Percentiles rank a stretch among this genome's conserved stretches.
phyloP scores from a whole-genome alignment of 192 early-diverging fungal species.

The Podochytrium sp. region DNA sequence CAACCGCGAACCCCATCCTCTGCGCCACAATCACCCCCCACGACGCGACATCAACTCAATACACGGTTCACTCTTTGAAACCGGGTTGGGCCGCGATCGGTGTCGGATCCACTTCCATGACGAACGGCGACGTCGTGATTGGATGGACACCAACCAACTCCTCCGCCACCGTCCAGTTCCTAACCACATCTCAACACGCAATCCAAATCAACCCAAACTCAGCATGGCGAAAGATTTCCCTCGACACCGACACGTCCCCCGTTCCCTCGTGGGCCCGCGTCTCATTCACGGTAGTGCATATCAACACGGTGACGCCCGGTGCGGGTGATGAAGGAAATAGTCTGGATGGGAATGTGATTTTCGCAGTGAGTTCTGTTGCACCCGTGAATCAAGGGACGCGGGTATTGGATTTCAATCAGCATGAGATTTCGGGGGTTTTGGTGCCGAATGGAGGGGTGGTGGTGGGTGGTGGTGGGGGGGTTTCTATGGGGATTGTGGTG shows the following conservation, averaged over 20 bases:
- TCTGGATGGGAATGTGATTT: not conserved
- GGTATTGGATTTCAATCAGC: conserved; percentile 3
- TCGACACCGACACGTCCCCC: not conserved
- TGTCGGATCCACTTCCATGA: conserved; percentile 11
- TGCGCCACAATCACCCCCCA: not conserved
- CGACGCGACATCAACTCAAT: not conserved
- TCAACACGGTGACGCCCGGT: not conserved
- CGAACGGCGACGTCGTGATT: conserved; percentile 9
- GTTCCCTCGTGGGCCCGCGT: conserved; percentile 20
- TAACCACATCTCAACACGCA: conserved; percentile 7
- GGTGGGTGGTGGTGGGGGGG: not conserved
- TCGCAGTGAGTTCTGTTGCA: conserved; percentile 1
- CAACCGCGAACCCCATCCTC: not conserved
- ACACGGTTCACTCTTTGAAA: not conserved
- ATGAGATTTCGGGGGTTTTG: conserved; percentile 5
- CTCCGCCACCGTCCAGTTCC: not conserved
- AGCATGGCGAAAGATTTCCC: conserved; percentile 1
- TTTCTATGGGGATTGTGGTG: not conserved
- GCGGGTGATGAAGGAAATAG: not conserved
- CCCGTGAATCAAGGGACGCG: not conserved
- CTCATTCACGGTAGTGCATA: not conserved
- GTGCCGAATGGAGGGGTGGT: not conserved
- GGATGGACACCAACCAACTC: conserved; percentile 6
- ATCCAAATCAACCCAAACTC: not conserved
- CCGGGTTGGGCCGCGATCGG: conserved; percentile 27